Evolutionary conservation across 2,329 filamentous ascomycete species (phyloP).

Genomic region (Diaporthe vaccinii): DNA sequence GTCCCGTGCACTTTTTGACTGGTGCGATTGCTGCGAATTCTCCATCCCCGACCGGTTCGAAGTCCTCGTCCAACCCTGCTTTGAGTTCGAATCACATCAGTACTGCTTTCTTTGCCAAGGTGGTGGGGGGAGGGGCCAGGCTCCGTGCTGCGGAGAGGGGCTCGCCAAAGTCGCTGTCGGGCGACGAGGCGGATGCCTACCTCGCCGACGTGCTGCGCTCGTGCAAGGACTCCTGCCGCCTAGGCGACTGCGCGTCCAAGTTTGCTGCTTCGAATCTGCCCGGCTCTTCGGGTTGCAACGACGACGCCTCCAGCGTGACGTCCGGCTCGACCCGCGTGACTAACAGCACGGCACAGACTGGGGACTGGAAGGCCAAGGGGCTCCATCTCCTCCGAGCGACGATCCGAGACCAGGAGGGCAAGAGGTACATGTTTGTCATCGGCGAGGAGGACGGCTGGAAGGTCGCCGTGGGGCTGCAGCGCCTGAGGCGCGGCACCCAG

Average conservation of each 20-base stretch:
- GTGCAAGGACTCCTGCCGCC: constrained; percentile 75
- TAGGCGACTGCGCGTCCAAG: constrained; percentile 62
- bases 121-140: constrained; percentile 59
- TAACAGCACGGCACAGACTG: constrained; percentile 59
- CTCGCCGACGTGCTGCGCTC: constrained; percentile 72
- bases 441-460: constrained; percentile 78
- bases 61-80: constrained; percentile 49
- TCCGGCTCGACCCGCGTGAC: constrained; percentile 48
- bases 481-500: constrained; percentile 71
- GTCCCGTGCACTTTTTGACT: constrained; percentile 73
- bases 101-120: constrained; percentile 58
- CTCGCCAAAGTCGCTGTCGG: constrained; percentile 65
- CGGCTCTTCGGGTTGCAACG: constrained; percentile 11
- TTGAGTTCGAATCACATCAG: constrained; percentile 51
- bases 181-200: constrained; percentile 77
- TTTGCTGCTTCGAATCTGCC: constrained; percentile 46
- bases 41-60: constrained; percentile 50
- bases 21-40: constrained; percentile 56
- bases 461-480: constrained; percentile 72
- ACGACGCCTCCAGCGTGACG: constrained; percentile 42
- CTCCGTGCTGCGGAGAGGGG: constrained; percentile 62
- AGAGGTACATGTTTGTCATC: constrained; percentile 75
- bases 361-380: constrained; percentile 67
- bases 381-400: constrained; percentile 75
- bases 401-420: constrained; percentile 75